These are phyloP conservation scores for Aspergillus neotritici DNA, from an alignment of 2,329 filamentous ascomycete species.

Conservation along the genomic window DNA sequence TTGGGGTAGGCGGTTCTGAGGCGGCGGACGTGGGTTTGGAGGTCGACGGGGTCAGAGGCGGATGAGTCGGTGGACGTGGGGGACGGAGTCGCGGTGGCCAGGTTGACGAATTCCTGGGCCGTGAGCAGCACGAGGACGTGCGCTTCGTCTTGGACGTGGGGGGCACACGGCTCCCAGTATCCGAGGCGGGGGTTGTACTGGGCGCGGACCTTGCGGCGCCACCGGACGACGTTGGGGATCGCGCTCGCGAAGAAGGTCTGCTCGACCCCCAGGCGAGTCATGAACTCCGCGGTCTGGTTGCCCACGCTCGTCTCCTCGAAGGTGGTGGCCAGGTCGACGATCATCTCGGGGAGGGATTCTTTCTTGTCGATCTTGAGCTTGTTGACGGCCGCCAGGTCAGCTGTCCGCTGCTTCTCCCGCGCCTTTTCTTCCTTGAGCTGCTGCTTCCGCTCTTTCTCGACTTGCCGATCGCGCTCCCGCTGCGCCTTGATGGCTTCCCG, in stretches of 20 bases:
- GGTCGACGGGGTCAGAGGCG: conserved; percentile 37
- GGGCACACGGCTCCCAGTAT: conserved; percentile 59
- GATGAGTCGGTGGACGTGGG: conserved; percentile 33
- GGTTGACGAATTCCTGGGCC: conserved; percentile 61
- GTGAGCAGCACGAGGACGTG: conserved; percentile 59
- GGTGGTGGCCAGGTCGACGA: conserved; percentile 60
- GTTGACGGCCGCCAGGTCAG: conserved; percentile 67
- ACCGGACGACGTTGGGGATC: conserved; percentile 55
- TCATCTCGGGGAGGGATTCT: conserved; percentile 68
- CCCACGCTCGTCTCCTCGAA: conserved; percentile 46
- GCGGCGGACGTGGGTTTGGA: conserved; percentile 55
- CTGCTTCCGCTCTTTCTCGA: conserved; percentile 48
- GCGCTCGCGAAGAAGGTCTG: conserved; percentile 34
- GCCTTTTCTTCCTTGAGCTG: conserved; percentile 51
- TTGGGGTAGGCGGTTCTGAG: conserved; percentile 51
- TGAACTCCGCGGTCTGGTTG: conserved; percentile 39
- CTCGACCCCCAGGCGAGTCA: conserved; percentile 40
- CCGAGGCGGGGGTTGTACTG: conserved; percentile 56
- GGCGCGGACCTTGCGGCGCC: conserved; percentile 63
- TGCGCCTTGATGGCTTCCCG: conserved; percentile 47
- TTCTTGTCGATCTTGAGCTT: conserved; percentile 69
- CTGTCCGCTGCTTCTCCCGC: conserved; percentile 57
- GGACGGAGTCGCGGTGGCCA: conserved; percentile 42
- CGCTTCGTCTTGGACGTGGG: conserved; percentile 48
- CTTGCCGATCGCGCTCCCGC: conserved; percentile 50